These are phyloP conservation scores for Schizothecium vesticola DNA, from an alignment of 495 filamentous ascomycete genomes.

Conservation along the genomic window DNA sequence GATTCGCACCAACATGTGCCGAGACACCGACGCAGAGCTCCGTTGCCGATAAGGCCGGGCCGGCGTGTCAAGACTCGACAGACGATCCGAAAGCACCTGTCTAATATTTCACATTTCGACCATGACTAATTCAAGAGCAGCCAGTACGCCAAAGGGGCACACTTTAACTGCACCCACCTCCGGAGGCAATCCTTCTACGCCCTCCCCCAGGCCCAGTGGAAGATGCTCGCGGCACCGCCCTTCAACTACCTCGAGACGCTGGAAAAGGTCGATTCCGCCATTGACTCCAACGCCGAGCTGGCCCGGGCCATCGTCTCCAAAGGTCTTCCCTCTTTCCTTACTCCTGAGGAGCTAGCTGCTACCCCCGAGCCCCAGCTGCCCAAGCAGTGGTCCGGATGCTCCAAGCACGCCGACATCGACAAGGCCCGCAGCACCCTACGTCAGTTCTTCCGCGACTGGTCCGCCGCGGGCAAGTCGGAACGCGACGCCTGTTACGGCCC, in stretches of 20 bases:
- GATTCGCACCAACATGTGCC: not conserved
- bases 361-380: constrained; percentile 24
- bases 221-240: constrained; percentile 69
- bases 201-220: constrained; percentile 75
- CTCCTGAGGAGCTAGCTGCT: constrained; percentile 22
- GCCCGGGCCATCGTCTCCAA: constrained; percentile 65
- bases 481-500: constrained; percentile 69
- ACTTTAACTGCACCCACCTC: constrained; percentile 81
- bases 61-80: not conserved
- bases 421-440: constrained; percentile 87
- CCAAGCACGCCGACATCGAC: constrained; percentile 68
- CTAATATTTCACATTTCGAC: not conserved
- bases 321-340: constrained; percentile 61
- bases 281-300: constrained; percentile 82
- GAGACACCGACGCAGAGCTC: not conserved
- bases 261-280: constrained; percentile 74
- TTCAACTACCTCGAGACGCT: constrained; percentile 78
- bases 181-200: constrained; percentile 88
- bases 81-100: not conserved
- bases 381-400: constrained; percentile 57
- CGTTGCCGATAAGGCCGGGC: not conserved
- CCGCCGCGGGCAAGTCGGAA: constrained; percentile 66
- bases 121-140: constrained; percentile 37
- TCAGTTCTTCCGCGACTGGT: constrained; percentile 97
- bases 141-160: constrained; percentile 76